Evolutionary conservation across 1,284 basidiomycete genomes (phyloP), one percentile per base, ranked within the genome.

Genomic region (Microbotryum saponariae): DNA sequence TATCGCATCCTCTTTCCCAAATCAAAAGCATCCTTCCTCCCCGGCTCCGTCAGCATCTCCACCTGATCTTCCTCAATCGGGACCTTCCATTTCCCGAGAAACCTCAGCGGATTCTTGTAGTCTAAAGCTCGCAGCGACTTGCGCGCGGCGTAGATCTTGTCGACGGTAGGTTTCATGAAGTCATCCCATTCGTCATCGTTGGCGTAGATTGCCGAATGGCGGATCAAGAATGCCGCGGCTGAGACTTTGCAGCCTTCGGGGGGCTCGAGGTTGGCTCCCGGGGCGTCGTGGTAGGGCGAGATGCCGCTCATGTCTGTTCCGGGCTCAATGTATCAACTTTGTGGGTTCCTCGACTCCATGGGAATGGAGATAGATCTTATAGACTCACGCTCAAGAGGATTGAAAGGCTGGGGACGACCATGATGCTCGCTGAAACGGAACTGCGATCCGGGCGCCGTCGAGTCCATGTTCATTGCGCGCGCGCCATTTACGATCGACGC

Each of bases 61-160:
- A 94, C 79, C 72, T 88, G 89, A 47, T 80, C 78, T 58, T 87
- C 80, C 79, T 85, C 84, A 14, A 79, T 74, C 1, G 74, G 74
- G n/a, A 70, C 73, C 58, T 74, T 51, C 76, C 77, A 78, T 9
- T 71, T 58, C 47, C 64, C 66, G 50, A 79, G 68, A 65, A 78
- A 79, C 10, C 59, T 55, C 71, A 78, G 76, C 4, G 71, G 67
- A 25, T 59, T 45, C 48, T 58, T 25, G 60, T 54, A 6, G 51
- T 54, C 71, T 31, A 74, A 65, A 27, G 66, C 45, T 69, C 66
- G 12, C 21, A 4, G n/a, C 42, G 46, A 21, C 21, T 54, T 21
- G 14, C 44, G 54, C 2, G 58, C 57, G 3, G 14, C 6, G 14
- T 61, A 57, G 31, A 78, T 71, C 63, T 76, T 76, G n/a, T 72